These are phyloP conservation scores for Prunus yedoensis DNA, from an alignment of 331 rosid species.

Conservation along the genomic window DNA sequence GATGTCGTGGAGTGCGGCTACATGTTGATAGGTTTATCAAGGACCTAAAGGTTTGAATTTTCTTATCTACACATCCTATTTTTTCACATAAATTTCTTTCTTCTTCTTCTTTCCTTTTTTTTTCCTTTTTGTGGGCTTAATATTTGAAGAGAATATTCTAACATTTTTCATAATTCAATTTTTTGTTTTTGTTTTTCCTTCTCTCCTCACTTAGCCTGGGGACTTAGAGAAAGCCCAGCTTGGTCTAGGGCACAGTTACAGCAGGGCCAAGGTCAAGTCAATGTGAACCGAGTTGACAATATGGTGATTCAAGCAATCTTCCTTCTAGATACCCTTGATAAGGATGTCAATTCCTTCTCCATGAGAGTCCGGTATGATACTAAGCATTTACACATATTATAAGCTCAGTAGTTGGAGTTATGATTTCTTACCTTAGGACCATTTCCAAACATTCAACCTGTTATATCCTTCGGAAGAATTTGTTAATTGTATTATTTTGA, in stretches of 20 bases:
- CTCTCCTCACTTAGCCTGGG: slow-evolving; percentile 46
- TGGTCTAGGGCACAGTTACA: slow-evolving; percentile 93
- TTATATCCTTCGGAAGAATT: background rate
- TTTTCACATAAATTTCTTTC: background rate
- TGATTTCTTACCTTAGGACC: background rate
- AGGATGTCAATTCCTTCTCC: slow-evolving; percentile 85
- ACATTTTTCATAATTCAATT: background rate
- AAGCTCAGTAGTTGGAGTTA: background rate
- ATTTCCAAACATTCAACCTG: background rate
- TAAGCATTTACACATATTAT: background rate
- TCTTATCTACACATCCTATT: background rate
- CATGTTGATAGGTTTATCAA: slow-evolving; percentile 70
- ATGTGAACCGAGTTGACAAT: slow-evolving; percentile 92
- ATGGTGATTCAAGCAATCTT: slow-evolving; percentile 98
- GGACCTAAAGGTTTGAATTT: slow-evolving; percentile 68
- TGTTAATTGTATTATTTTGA: background rate
- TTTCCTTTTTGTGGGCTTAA: slow-evolving; percentile 10
- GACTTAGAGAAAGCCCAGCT: slow-evolving; percentile 92
- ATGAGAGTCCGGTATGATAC: slow-evolving; percentile 80
- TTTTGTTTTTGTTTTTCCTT: background rate
- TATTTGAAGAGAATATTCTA: background rate
- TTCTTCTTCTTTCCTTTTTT: background rate
- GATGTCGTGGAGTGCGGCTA: slow-evolving; percentile 72
- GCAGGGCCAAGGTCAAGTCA: slow-evolving; percentile 95
- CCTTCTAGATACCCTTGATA: slow-evolving; percentile 90